A percentile compares a stretch with the other conserved stretches of the same genome.
Conservation (phyloP, 2,329 filamentous ascomycete species). For the Pseudomassariella vexata region DNA sequence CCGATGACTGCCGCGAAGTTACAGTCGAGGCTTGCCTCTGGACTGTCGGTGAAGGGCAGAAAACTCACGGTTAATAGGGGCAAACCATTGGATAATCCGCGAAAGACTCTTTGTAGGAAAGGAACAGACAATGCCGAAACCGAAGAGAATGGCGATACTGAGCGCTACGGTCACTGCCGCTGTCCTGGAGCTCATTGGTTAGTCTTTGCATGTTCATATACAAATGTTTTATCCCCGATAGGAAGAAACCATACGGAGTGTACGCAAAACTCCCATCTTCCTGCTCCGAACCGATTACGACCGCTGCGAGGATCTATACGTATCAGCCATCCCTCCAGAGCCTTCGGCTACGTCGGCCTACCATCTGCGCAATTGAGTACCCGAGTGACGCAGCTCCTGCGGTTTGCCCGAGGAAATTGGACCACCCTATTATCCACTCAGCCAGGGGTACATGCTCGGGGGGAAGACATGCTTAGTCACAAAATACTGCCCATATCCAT, state of each 20-base stretch:
- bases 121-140: constrained; percentile 56
- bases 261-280: constrained; percentile 28
- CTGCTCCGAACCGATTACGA: constrained; percentile 53
- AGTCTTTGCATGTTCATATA: constrained; percentile 34
- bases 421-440: constrained; percentile 64
- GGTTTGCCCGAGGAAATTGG: constrained; percentile 59
- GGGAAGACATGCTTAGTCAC: constrained; percentile 6
- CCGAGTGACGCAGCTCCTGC: constrained; percentile 57
- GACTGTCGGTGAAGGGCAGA: too few relatives aligned
- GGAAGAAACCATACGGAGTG: neutral
- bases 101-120: constrained; percentile 55
- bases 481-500: neutral
- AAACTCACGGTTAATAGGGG: constrained; percentile 56
- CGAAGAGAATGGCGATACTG: constrained; percentile 47
- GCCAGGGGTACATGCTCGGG: constrained; percentile 39
- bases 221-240: too few relatives aligned
- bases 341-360: constrained; percentile 17
- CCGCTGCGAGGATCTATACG: constrained; percentile 39
- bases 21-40: constrained; percentile 1
- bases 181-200: constrained; percentile 30
- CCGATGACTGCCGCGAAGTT: constrained; percentile 37
- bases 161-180: constrained; percentile 53
- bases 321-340: neutral
- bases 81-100: constrained; percentile 57
- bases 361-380: constrained; percentile 60